Evolutionary conservation across 2,329 filamentous ascomycete genomes (phyloP).

Genomic region (Chlorencoelia australis): DNA sequence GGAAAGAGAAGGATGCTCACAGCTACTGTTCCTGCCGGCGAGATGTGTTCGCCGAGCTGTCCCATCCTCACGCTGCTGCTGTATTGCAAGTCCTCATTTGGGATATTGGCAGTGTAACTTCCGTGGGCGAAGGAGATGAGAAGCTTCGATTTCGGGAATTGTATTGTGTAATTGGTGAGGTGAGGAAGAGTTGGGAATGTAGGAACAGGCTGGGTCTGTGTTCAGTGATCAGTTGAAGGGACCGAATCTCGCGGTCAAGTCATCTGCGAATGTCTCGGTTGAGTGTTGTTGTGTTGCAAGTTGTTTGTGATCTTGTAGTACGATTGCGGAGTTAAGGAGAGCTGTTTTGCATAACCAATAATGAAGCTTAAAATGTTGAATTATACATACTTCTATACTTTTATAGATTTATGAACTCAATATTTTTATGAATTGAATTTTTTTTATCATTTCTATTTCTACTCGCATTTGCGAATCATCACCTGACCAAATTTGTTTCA

Average conservation of each 20-base stretch:
- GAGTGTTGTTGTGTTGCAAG: no score
- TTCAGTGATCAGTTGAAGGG: background rate
- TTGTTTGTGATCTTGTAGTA: no score
- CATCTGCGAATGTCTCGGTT: conserved; percentile 7
- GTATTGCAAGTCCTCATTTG: conserved; percentile 25
- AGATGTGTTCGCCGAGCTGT: conserved; percentile 64
- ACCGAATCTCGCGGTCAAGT: conserved; percentile 6
- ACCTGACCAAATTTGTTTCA: no score
- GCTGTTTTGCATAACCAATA: no score
- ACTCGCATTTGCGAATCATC: no score
- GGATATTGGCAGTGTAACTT: conserved; percentile 9
- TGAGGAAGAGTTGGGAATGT: background rate
- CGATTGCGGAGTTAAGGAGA: no score
- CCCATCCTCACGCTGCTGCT: conserved; percentile 56
- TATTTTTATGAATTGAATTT: no score
- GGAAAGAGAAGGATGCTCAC: conserved; percentile 38
- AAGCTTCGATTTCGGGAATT: conserved; percentile 1
- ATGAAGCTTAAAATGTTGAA: no score
- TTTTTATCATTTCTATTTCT: no score
- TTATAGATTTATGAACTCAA: no score
- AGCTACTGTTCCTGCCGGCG: conserved; percentile 67
- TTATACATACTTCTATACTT: no score
- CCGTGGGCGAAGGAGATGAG: conserved; percentile 3
- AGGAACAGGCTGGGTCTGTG: no score
- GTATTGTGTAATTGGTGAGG: conserved; percentile 3